Conservation (phyloP, 805 yeast species). For the Metschnikowia gelsemii region DNA sequence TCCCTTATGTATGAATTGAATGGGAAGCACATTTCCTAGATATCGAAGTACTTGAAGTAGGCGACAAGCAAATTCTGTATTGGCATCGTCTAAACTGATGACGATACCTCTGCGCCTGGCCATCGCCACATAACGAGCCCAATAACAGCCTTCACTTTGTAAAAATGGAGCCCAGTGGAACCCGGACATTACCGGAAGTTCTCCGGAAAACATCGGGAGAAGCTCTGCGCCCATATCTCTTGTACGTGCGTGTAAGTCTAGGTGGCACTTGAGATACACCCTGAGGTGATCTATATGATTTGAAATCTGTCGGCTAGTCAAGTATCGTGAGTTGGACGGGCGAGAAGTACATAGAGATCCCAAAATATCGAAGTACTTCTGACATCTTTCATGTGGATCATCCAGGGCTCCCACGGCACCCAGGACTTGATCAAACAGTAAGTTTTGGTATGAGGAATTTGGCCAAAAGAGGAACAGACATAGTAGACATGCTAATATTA, state of each 20-base stretch:
- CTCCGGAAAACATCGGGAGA: conserved; percentile 18
- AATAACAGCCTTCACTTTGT: conserved; percentile 7
- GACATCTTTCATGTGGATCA: conserved; percentile 12
- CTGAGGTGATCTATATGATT: conserved; percentile 20
- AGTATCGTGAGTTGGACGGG: conserved; percentile 15
- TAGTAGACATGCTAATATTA: conserved; percentile 7
- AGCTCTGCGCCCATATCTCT: conserved; percentile 16
- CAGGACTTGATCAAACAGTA: conserved; percentile 13
- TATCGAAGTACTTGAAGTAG: conserved; percentile 14
- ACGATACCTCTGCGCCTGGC: conserved; percentile 19
- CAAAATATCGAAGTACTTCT: conserved; percentile 14
- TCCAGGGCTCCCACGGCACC: conserved; percentile 5
- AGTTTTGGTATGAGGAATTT: conserved; percentile 13
- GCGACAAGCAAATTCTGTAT: conserved; percentile 15
- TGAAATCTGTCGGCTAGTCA: conserved; percentile 13
- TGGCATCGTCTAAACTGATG: conserved; percentile 16
- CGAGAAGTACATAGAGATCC: conserved; percentile 7
- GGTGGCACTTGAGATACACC: conserved; percentile 14
- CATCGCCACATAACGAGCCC: conserved; percentile 10
- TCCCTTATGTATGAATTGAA: conserved; percentile 18
- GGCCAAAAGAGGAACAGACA: conserved; percentile 16
- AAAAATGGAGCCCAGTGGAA: conserved; percentile 11
- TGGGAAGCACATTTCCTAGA: conserved; percentile 15
- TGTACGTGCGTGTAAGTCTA: conserved; percentile 13
- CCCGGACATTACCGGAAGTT: conserved; percentile 9